These are phyloP conservation scores for Singerocomus rubriflavus DNA, from an alignment of 1,284 basidiomycete genomes.

Conservation along the genomic window DNA sequence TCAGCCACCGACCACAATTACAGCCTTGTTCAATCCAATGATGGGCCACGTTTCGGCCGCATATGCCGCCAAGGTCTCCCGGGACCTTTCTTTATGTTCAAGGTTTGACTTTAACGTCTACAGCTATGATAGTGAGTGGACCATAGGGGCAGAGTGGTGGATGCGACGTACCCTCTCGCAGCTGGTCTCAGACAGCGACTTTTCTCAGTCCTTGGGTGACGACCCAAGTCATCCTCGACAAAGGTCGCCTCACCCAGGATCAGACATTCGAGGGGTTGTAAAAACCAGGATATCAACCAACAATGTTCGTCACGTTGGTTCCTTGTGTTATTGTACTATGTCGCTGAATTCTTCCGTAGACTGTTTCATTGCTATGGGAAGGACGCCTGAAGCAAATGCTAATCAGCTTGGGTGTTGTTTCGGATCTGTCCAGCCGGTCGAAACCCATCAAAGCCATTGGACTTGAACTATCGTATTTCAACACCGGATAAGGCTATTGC, in stretches of 20 bases:
- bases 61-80: conserved; percentile 86
- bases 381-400: conserved; percentile 88
- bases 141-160: conserved; percentile 95
- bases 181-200: conserved; percentile 10
- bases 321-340: not conserved
- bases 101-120: conserved; percentile 97
- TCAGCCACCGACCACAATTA: conserved; percentile 90
- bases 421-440: conserved; percentile 79
- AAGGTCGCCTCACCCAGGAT: conserved; percentile 8
- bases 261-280: conserved; percentile 74
- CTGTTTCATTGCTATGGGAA: conserved; percentile 91
- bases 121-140: conserved; percentile 95
- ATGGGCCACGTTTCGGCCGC: conserved; percentile 91
- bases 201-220: not conserved
- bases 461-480: conserved; percentile 90
- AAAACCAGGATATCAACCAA: conserved; percentile 89
- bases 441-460: conserved; percentile 88
- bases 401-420: conserved; percentile 84
- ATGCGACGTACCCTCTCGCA: conserved; percentile 49
- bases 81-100: conserved; percentile 85
- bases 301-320: conserved; percentile 52
- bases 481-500: conserved; percentile 50
- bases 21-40: conserved; percentile 94
- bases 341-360: conserved; percentile 43
- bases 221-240: conserved; percentile 7